phyloP scores from a whole-genome alignment of 495 filamentous ascomycete species.

The Lasiosphaeria hispida region DNA sequence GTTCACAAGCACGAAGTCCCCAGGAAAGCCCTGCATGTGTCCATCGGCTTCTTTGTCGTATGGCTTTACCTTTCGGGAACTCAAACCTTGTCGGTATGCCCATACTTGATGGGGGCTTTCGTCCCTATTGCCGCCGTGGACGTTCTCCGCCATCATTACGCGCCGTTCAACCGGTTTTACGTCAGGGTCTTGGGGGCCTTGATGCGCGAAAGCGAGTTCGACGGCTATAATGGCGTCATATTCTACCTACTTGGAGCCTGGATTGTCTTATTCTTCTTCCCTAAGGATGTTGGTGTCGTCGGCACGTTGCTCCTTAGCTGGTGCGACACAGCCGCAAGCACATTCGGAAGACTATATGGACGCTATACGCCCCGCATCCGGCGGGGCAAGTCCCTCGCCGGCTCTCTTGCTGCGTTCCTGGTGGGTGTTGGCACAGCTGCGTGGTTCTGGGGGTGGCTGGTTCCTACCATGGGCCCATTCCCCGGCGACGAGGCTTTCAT shows the following conservation, averaged over 20 bases:
- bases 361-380: conserved; percentile 83
- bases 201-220: conserved; percentile 94
- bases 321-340: conserved; percentile 97
- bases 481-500: conserved; percentile 73
- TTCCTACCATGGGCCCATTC: conserved; percentile 64
- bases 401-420: conserved; percentile 76
- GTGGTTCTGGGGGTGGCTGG: conserved; percentile 84
- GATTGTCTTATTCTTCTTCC: conserved; percentile 78
- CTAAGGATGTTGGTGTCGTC: conserved; percentile 92
- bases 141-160: conserved; percentile 73
- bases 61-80: conserved; percentile 75
- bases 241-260: conserved; percentile 93
- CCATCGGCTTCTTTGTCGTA: conserved; percentile 90
- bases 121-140: conserved; percentile 88
- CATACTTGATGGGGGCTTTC: conserved; percentile 74
- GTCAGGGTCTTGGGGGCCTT: conserved; percentile 78
- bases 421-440: conserved; percentile 78
- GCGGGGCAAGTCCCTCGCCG: conserved; percentile 85
- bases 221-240: conserved; percentile 92
- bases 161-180: conserved; percentile 81
- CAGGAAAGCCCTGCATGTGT: conserved; percentile 78
- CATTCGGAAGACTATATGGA: conserved; percentile 83
- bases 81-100: conserved; percentile 72
- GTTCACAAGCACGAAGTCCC: conserved; percentile 78
- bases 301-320: conserved; percentile 85